Percentiles rank a stretch among this genome's conserved stretches.
These are phyloP conservation scores for Fusarium devonianum DNA, from an alignment of 2,329 filamentous ascomycete genomes.

Conservation along the genomic window DNA sequence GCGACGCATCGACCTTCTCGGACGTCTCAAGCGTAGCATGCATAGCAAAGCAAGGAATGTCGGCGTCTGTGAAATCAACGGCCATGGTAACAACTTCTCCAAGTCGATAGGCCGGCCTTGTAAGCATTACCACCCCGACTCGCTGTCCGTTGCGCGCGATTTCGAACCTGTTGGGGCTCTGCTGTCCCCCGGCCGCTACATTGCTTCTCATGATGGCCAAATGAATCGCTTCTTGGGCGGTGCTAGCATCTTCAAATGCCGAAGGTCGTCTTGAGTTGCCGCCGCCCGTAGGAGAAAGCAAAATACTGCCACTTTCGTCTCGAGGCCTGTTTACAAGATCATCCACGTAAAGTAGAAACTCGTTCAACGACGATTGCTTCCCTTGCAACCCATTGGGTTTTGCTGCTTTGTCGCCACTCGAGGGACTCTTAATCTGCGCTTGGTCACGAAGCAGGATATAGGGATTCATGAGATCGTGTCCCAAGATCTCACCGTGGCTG, in stretches of 20 bases:
- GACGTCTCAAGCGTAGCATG: constrained; percentile 85
- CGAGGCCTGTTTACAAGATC: constrained; percentile 70
- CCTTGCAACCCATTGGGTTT: constrained; percentile 41
- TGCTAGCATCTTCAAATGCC: constrained; percentile 62
- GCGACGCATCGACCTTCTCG: constrained; percentile 79
- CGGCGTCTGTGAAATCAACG: constrained; percentile 80
- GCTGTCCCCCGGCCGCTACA: constrained; percentile 69
- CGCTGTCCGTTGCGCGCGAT: constrained; percentile 90
- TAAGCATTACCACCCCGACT: constrained; percentile 90
- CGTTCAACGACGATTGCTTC: constrained; percentile 58
- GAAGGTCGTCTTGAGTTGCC: constrained; percentile 64
- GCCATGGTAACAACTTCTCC: constrained; percentile 86
- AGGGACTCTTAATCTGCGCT: constrained; percentile 66
- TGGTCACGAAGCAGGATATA: constrained; percentile 89
- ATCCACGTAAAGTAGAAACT: constrained; percentile 80
- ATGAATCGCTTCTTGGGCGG: constrained; percentile 86
- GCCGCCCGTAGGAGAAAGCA: constrained; percentile 75
- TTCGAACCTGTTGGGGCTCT: constrained; percentile 92
- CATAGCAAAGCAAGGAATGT: constrained; percentile 85
- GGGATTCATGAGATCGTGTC: constrained; percentile 92
- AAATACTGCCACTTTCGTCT: constrained; percentile 61
- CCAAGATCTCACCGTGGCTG: constrained; percentile 83
- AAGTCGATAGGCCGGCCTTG: constrained; percentile 85
- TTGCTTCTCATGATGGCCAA: constrained; percentile 88
- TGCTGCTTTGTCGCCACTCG: constrained; percentile 38